Conservation (phyloP, 768 basidiomycete genomes). For the Mycena rosella region DNA sequence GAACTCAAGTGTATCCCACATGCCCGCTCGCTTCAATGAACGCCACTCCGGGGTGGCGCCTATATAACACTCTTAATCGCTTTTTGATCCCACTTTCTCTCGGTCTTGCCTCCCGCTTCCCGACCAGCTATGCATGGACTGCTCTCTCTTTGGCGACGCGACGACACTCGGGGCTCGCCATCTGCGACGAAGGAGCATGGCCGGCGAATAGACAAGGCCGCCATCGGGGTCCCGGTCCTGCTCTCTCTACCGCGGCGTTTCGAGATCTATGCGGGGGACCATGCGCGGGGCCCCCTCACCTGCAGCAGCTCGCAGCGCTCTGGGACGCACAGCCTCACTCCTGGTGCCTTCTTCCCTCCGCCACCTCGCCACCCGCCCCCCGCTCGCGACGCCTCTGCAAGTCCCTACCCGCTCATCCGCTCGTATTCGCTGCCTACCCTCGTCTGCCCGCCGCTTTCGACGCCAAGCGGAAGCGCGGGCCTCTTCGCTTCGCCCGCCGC, state of each 20-base stretch:
- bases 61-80: conserved; percentile 22
- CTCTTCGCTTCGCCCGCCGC: conserved; percentile 3
- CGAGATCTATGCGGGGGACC: conserved; percentile 31
- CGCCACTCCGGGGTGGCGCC: conserved; percentile 20
- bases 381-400: conserved; percentile 2
- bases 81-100: conserved; percentile 19
- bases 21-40: conserved; percentile 17
- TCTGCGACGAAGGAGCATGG: background rate
- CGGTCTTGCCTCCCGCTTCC: background rate
- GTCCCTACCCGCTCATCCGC: conserved; percentile 36
- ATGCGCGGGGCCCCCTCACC: conserved; percentile 3
- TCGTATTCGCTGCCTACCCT: conserved; percentile 35
- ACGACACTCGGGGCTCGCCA: background rate
- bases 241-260: conserved; percentile 32
- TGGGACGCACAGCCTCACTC: background rate
- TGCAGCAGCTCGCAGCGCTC: conserved; percentile 27
- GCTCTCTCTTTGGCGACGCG: conserved; percentile 20
- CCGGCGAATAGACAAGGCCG: conserved; percentile 27
- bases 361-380: conserved; percentile 1
- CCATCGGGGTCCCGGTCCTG: conserved; percentile 30
- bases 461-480: background rate
- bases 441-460: conserved; percentile 1
- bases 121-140: conserved; percentile 16
- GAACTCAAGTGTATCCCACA: conserved; percentile 16
- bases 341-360: conserved; percentile 1